Evolutionary conservation across 2,329 filamentous ascomycete genomes (phyloP), one percentile per base, ranked within the genome.

Genomic region (Cercospora sp.): DNA sequence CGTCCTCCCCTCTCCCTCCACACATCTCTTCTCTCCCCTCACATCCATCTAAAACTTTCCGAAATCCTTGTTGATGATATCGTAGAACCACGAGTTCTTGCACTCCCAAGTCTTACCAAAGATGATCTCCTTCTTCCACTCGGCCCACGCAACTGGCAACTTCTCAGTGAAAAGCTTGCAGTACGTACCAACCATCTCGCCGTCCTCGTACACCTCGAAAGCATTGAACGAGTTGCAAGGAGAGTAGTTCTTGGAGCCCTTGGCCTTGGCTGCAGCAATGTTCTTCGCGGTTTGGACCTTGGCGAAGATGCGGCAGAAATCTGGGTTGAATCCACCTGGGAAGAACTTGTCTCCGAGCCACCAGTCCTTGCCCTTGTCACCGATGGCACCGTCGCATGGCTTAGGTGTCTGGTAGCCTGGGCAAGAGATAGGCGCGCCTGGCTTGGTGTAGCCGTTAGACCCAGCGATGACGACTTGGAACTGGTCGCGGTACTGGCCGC

Each of bases 171-270:
- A 78, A 8, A 77, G 66, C 18, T 73, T 68, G 71, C 76, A 78
- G 69, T 74, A 77, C n/a, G 74, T 77, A 2, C 75, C 75, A 16
- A 70, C 65, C 7, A 74, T 69, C 40, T 71, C 64, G 23, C 68
- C 63, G 62, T 77, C 74, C 69, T 75, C 74, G 58, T 74, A 66
- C 28, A 77, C 62, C 62, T 71, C 73, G 68, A 73, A 75, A 4
- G 75, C 73, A 64, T 77, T 78, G 72, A 77, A 75, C 66, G 74
- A 74, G 64, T 77, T 75, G 72, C 69, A 73, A 31, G 68, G 70
- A 61, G 72, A 74, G 63, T 53, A 68, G 51, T 63, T 70, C 4
- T 71, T 67, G 63, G 72, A 53, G 10, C 60, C 53, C 26, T 70
- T 45, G 10, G 71, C 69, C 48, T 70, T 63, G 42, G 60, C 60